Base-by-base conservation (phyloP, 1,139 yeast species). In the Eremothecium gossypii region DNA sequence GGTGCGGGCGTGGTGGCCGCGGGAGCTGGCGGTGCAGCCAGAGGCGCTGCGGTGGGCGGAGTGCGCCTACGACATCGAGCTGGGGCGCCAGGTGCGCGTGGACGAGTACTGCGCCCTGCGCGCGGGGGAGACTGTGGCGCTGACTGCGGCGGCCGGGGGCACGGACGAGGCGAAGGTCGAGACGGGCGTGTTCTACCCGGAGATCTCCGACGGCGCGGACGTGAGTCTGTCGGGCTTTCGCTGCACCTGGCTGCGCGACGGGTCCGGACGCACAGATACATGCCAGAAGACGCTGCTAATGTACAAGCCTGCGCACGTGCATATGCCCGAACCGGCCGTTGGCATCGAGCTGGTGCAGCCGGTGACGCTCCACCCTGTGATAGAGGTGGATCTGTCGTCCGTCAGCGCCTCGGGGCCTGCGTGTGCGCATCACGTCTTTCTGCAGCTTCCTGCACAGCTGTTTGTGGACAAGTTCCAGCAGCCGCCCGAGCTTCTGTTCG, bases 351-450 rank as follows among this genome's bases (percentile, higher is more conserved):
- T 71, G 13, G 50, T 53, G 5, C 43, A 54, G 36, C 76, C 77
- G 1, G 49, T 63, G 12, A 77, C 77, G 0, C 53, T 74, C 28
- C 79, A 73, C 49, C 78, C 78, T 39, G 55, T 55, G 6, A 26
- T 67, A 1, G 8, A 36, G 2, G 41, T 60, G 6, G 54, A 58
- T 41, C 41, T 59, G 29, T 27, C 36, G 26, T 13, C 47, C 50
- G 4, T 54, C 52, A 20, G 53, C 34, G 48, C 43, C 26, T 14
- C n/a, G 11, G 12, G 14, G n/a, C 27, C 29, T n/a, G 2, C 12
- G 9, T 62, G 63, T 66, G 73, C 64, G 47, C 61, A 45, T 32
- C 64, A 39, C 42, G 36, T 58, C 30, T 56, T 51, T 40, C 41
- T 61, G 6, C 54, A 55, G 14, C 39, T 64, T 2, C 65, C 68